Base-by-base conservation (phyloP, 257 asterid genomes). In the Nicotiana undulata region DNA sequence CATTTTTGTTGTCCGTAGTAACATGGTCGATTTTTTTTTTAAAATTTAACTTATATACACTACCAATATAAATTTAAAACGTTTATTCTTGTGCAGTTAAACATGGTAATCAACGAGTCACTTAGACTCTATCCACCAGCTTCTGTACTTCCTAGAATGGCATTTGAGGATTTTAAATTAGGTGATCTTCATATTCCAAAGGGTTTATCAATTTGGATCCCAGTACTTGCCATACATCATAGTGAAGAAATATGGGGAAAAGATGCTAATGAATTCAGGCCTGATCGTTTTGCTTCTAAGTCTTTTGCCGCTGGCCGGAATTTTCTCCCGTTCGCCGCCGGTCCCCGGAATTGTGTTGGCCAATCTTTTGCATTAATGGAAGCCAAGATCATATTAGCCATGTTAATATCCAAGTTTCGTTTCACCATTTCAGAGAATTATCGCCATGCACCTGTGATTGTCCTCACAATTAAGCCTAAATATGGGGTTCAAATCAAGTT, bases 301-400 rank as follows among this genome's bases (percentile, higher is more conserved):
- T 58, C 96, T 1, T 89, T 60, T 65, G 63, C 85, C 4, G 82
- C 93, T 3, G 93, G 97, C 7, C 89, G 97, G 1, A 90, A 88
- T 82, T 95, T 95, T 80, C 83, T 95, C 24, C 98, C 99, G 0
- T 95, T 95, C 9, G 98, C 99, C 0, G 91, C 98, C 0, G 99
- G 99, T 0, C 99, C 99, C 0, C 84, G 99, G 78, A 94, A 95
- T 52, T 95, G 99, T 52, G 86, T 92, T 1, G 98, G 98, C 22
- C 99, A 94, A 46, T 81, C 94, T 0, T 95, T 91, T 84, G 99
- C 98, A 12, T 86, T 93, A 1, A 95, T 94, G 98, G 99, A 95
- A 83, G 97, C 98, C 15, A 95, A 94, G 86, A 93, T 95, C 18
- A 93, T 95, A 70, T 24, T 95, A 66, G 97, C 98, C 40, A 94